Conservation (phyloP, 202 grass and related monocot genomes). For the Thinopyrum obtusiflorum region DNA sequence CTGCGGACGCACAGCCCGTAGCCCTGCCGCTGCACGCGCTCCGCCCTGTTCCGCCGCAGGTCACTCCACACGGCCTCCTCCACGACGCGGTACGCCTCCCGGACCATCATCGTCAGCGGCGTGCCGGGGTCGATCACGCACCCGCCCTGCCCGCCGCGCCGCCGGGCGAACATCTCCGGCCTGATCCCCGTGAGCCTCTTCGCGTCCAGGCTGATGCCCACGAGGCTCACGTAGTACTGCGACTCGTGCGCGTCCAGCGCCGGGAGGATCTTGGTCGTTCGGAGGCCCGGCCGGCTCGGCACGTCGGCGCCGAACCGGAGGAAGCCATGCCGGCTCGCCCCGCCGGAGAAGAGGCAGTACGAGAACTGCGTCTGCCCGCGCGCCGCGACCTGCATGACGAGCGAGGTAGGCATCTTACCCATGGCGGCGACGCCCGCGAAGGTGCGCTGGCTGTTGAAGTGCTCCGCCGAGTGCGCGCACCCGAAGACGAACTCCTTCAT, state of each 20-base stretch:
- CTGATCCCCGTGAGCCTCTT: neutral
- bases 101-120: neutral
- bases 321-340: neutral
- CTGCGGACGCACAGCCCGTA: neutral
- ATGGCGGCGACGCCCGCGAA: neutral
- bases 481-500: neutral
- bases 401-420: neutral
- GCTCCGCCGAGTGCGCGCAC: neutral
- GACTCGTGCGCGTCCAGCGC: neutral
- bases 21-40: neutral
- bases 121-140: neutral
- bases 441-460: neutral
- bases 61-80: neutral
- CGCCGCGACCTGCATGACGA: neutral
- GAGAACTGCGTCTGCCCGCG: neutral
- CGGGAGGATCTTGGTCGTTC: neutral
- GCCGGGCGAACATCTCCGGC: neutral
- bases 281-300: neutral
- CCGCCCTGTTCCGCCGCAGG: neutral
- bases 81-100: neutral
- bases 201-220: neutral
- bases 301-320: neutral
- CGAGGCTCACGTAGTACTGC: neutral
- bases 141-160: neutral
- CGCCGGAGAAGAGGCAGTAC: neutral